phyloP scores from a whole-genome alignment of 768 basidiomycete genomes.

The Trametes sanguinea region DNA sequence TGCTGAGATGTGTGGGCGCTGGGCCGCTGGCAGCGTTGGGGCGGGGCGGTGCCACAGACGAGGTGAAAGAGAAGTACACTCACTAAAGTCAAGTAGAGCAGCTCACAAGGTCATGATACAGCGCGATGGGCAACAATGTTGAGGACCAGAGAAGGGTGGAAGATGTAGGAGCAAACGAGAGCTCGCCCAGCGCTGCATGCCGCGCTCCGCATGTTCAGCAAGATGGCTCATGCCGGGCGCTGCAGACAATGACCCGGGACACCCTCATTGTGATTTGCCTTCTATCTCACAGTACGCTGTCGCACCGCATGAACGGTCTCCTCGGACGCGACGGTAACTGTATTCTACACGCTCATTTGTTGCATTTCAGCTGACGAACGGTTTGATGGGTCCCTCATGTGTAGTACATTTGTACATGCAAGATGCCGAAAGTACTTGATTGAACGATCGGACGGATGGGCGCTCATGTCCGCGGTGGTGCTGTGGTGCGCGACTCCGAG shows the following conservation, averaged over 20 bases:
- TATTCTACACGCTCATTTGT: no score
- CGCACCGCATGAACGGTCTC: no score
- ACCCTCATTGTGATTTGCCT: background rate
- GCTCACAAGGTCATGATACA: constrained; percentile 20
- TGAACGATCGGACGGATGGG: no score
- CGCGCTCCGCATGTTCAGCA: constrained; percentile 20
- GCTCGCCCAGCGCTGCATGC: constrained; percentile 17
- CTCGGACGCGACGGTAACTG: no score
- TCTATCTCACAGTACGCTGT: no score
- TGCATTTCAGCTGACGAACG: no score
- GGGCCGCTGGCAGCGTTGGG: background rate
- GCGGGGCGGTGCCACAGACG: constrained; percentile 15
- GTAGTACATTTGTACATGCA: no score
- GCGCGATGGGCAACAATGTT: constrained; percentile 9
- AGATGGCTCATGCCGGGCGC: constrained; percentile 7
- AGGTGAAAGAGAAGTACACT: background rate
- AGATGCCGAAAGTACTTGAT: no score
- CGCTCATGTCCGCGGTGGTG: no score
- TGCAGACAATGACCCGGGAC: constrained; percentile 4
- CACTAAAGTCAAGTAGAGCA: constrained; percentile 12
- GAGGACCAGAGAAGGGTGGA: constrained; percentile 2
- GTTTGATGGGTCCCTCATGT: no score
- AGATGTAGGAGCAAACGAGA: constrained; percentile 17
- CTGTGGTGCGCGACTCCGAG: no score
- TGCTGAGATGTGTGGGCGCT: background rate